Conservation (phyloP, 2,329 filamentous ascomycete genomes). For the Ophiostoma sp. region DNA sequence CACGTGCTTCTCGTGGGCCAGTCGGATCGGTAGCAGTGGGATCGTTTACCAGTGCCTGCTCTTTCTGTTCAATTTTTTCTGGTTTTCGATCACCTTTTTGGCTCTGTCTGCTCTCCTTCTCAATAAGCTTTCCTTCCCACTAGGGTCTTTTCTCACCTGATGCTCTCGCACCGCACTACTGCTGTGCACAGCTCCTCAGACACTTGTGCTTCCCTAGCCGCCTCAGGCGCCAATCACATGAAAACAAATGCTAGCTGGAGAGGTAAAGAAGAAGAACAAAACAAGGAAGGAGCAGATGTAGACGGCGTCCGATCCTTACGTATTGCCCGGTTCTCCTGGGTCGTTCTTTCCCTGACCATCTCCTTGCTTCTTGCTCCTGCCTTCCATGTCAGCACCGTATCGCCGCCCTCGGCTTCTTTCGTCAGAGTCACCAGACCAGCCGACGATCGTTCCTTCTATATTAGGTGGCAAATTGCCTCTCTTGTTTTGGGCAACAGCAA, state of each 20-base stretch:
- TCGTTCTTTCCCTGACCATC: not conserved
- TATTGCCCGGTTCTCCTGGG: not conserved
- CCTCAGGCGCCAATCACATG: not conserved
- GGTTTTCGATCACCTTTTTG: not conserved
- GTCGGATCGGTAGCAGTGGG: not conserved
- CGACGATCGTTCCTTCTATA: not conserved
- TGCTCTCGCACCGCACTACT: not conserved
- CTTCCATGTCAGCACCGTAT: not conserved
- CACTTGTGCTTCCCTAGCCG: not conserved
- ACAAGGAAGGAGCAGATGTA: not conserved
- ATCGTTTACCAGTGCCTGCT: not conserved
- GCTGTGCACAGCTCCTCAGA: not conserved
- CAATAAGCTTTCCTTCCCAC: not conserved
- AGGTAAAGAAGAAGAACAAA: not conserved
- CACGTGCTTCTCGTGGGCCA: not conserved
- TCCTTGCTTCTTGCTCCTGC: not conserved
- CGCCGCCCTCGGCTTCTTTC: not conserved
- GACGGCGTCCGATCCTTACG: not conserved
- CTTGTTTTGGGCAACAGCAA: not conserved
- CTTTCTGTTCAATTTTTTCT: not conserved
- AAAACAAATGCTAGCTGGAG: not conserved
- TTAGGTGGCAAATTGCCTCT: not conserved
- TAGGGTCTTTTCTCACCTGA: not conserved
- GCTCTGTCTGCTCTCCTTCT: not conserved
- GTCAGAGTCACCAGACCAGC: not conserved